Percentiles rank a stretch among this genome's conserved stretches.
Evolutionary conservation across 345 rosid species (phyloP).

Genomic region (Hirschfeldia incana): DNA sequence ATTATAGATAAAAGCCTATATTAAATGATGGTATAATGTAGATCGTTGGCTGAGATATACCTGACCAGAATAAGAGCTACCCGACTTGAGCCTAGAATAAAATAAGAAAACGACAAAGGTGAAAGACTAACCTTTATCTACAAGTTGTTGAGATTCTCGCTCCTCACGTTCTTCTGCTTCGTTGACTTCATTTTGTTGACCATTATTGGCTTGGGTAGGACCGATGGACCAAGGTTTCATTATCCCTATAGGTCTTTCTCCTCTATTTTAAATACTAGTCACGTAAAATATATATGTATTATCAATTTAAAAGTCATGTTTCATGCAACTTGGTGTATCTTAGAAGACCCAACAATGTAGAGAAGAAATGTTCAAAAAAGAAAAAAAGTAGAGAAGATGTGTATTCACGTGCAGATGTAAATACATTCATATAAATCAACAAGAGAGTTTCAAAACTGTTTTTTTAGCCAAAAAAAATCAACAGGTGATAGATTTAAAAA

Average conservation of each 20-base stretch:
- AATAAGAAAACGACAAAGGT: conserved; percentile 19
- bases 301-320: background rate
- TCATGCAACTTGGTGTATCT: background rate
- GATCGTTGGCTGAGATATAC: conserved; percentile 19
- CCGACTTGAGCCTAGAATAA: conserved; percentile 22
- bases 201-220: background rate
- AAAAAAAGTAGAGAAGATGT: background rate
- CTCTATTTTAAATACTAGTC: background rate
- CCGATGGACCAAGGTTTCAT: conserved; percentile 4
- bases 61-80: conserved; percentile 31
- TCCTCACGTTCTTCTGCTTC: conserved; percentile 32
- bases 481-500: background rate
- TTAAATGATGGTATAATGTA: background rate
- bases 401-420: background rate
- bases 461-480: background rate
- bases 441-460: background rate
- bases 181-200: conserved; percentile 27
- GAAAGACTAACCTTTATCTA: conserved; percentile 21
- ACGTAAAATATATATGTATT: background rate
- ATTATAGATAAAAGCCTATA: background rate
- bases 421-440: background rate
- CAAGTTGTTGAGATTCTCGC: conserved; percentile 34
- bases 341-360: background rate
- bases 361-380: background rate
- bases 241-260: background rate